Percentiles rank a stretch among this genome's conserved stretches.
Conservation (phyloP, 331 rosid genomes). For the Quercus tomentella region DNA sequence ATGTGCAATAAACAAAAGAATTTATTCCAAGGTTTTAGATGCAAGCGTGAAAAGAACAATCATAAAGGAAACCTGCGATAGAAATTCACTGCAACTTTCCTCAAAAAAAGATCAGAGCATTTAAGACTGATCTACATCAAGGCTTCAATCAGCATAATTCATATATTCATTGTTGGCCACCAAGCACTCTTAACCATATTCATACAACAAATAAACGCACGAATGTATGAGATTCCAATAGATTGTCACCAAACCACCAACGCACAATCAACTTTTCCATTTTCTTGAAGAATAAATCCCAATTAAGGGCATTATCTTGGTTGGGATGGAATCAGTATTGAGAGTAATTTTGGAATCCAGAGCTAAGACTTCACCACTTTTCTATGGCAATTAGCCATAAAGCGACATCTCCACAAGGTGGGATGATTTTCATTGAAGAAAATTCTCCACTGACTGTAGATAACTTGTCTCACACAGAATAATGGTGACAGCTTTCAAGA, state of each 20-base stretch:
- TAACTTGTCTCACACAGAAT: slow-evolving; percentile 40
- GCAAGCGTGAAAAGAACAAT: slow-evolving; percentile 22
- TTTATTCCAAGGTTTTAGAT: slow-evolving; percentile 39
- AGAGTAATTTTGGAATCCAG: slow-evolving; percentile 48
- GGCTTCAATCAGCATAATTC: slow-evolving; percentile 57
- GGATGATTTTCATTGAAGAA: slow-evolving; percentile 40
- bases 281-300: slow-evolving; percentile 52
- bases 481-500: slow-evolving; percentile 40
- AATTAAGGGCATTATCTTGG: slow-evolving; percentile 55
- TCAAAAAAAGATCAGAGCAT: slow-evolving; percentile 29
- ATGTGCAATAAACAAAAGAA: slow-evolving; percentile 37
- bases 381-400: slow-evolving; percentile 43
- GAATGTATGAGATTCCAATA: slow-evolving; percentile 49
- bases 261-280: slow-evolving; percentile 45
- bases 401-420: slow-evolving; percentile 37
- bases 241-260: slow-evolving; percentile 41
- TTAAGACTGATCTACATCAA: slow-evolving; percentile 45
- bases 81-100: slow-evolving; percentile 22
- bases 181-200: slow-evolving; percentile 50
- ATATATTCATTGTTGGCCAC: slow-evolving; percentile 63
- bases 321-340: slow-evolving; percentile 42
- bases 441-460: slow-evolving; percentile 57
- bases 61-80: slow-evolving; percentile 24
- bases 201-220: slow-evolving; percentile 51
- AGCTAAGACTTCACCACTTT: slow-evolving; percentile 54